Percentiles rank a stretch among this genome's conserved stretches.
Evolutionary conservation across 2,329 filamentous ascomycete genomes (phyloP).

Genomic region (Leptographium flavum): DNA sequence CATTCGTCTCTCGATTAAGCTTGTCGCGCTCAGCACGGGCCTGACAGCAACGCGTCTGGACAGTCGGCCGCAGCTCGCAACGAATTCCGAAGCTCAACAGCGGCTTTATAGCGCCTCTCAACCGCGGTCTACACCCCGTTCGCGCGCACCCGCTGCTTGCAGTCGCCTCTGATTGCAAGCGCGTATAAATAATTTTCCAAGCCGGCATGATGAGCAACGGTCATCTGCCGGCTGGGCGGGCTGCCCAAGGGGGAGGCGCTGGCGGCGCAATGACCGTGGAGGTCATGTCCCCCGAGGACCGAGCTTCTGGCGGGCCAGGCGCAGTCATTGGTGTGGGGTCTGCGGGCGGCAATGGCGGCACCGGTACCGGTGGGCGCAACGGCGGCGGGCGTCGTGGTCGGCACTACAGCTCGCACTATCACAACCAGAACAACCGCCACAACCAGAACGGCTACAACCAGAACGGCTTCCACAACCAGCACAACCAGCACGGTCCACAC

Average conservation of each 20-base stretch:
- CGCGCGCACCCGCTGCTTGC: background rate
- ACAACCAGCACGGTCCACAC: constrained; percentile 17
- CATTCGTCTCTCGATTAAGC: background rate
- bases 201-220: constrained; percentile 64
- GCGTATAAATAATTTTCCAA: constrained; percentile 26
- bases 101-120: background rate
- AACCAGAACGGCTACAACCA: constrained; percentile 17
- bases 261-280: constrained; percentile 2
- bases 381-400: constrained; percentile 22
- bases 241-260: constrained; percentile 35
- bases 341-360: constrained; percentile 11
- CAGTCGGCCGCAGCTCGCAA: background rate
- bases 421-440: constrained; percentile 16
- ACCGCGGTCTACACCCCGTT: background rate
- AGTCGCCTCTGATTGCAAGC: constrained; percentile 14
- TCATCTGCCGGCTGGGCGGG: constrained; percentile 59
- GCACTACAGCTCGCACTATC: constrained; percentile 18
- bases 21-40: background rate
- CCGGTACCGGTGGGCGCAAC: constrained; percentile 19
- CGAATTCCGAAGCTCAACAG: background rate
- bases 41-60: background rate
- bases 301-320: constrained; percentile 12
- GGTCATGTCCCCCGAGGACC: background rate
- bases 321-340: constrained; percentile 17
- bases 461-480: constrained; percentile 21